These are phyloP conservation scores for Rhododendron kiyosumense DNA, from an alignment of 148 eudicot species.

Conservation along the genomic window DNA sequence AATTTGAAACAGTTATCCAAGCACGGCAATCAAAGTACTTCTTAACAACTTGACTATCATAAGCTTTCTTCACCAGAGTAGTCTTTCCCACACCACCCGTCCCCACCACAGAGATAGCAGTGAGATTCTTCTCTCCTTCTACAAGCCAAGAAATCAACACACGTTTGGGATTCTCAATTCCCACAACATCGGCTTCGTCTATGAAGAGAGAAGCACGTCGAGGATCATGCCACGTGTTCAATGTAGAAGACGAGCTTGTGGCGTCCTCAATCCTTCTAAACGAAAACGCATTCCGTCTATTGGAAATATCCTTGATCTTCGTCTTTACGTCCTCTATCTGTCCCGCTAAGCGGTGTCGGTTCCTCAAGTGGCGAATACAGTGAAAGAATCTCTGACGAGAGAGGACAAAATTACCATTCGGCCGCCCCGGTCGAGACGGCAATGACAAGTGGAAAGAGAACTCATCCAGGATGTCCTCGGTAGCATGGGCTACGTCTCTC, in stretches of 20 bases:
- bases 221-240: constrained; percentile 7
- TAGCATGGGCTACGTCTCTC: background rate
- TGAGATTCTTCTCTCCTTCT: background rate
- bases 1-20: background rate
- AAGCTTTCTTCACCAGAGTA: constrained; percentile 11
- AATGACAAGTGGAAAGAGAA: background rate
- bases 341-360: background rate
- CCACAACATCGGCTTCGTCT: constrained; percentile 7
- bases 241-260: background rate
- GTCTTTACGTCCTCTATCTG: background rate
- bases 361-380: background rate
- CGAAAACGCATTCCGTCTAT: background rate
- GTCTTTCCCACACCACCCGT: constrained; percentile 5
- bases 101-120: constrained; percentile 1
- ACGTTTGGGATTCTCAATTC: constrained; percentile 7
- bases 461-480: constrained; percentile 7
- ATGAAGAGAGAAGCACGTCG: constrained; percentile 4
- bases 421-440: no score
- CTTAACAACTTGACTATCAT: constrained; percentile 4
- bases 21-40: background rate
- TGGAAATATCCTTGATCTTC: background rate
- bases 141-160: constrained; percentile 5
- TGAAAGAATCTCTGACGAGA: background rate
- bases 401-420: no score
- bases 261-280: background rate